A percentile compares a stretch with the other conserved stretches of the same genome.
Evolutionary conservation across 140 eudicot species (phyloP).

Genomic region (Flaveria floridana): DNA sequence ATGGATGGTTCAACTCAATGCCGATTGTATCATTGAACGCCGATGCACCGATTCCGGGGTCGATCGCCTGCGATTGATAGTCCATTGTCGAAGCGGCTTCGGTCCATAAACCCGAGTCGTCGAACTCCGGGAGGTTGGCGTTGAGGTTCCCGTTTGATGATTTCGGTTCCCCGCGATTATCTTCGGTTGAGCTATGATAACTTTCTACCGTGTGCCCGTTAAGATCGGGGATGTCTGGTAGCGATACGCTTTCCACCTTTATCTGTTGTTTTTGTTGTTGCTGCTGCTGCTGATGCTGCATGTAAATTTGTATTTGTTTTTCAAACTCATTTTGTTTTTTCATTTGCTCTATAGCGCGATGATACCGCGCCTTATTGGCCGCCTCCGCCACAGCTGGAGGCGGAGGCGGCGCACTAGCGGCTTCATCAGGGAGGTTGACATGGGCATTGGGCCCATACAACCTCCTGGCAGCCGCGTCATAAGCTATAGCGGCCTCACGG

Average conservation of each 20-base stretch:
- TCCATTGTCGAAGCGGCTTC: constrained; percentile 52
- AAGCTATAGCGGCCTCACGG: constrained; percentile 67
- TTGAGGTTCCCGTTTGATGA: constrained; percentile 30
- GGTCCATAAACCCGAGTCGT: constrained; percentile 57
- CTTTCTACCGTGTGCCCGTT: constrained; percentile 16
- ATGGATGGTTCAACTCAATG: constrained; percentile 39
- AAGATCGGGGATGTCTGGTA: constrained; percentile 26
- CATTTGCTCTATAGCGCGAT: constrained; percentile 29
- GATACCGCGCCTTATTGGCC: constrained; percentile 32
- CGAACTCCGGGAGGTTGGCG: constrained; percentile 50
- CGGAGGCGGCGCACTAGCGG: constrained; percentile 26
- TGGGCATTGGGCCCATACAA: constrained; percentile 67
- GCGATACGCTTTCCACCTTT: not conserved
- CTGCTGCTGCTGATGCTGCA: constrained; percentile 23
- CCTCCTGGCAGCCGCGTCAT: constrained; percentile 71
- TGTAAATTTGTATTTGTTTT: constrained; percentile 33
- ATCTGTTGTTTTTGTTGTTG: not conserved
- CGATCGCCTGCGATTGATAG: constrained; percentile 40
- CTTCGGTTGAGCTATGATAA: constrained; percentile 15
- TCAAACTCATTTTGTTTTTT: constrained; percentile 37
- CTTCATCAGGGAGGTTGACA: constrained; percentile 57
- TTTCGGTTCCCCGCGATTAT: not conserved
- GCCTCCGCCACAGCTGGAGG: constrained; percentile 17
- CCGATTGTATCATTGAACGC: constrained; percentile 38
- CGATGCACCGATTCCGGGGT: constrained; percentile 39